Conservation (phyloP, 179 eudicot species). For the Monotropa hypopitys region DNA sequence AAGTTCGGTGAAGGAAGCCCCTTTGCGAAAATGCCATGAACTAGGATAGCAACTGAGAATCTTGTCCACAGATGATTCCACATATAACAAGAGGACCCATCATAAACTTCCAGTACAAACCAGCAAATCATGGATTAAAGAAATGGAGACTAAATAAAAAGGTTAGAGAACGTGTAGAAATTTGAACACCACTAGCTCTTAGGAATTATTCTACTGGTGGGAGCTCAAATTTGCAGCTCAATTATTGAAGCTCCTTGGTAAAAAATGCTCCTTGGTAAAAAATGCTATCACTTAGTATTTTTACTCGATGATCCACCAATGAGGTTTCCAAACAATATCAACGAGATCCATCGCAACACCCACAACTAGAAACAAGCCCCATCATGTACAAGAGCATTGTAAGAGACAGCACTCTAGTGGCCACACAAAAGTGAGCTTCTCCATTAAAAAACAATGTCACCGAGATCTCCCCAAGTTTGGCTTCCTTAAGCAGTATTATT, state of each 20-base stretch:
- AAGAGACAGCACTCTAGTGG: not conserved
- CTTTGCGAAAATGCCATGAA: conserved; percentile 26
- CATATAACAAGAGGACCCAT: conserved; percentile 26
- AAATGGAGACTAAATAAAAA: conserved; percentile 7
- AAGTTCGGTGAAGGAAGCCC: conserved; percentile 30
- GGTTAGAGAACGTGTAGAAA: conserved; percentile 5
- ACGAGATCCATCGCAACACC: conserved; percentile 4
- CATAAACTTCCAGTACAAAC: conserved; percentile 26
- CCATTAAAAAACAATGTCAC: not conserved
- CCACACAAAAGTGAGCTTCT: conserved; percentile 9
- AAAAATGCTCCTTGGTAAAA: conserved; percentile 9
- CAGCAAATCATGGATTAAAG: conserved; percentile 18
- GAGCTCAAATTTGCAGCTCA: conserved; percentile 8
- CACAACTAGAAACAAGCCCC: conserved; percentile 1
- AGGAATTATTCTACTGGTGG: not conserved
- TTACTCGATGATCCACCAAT: conserved; percentile 4
- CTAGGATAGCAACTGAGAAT: conserved; percentile 22
- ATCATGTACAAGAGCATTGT: not conserved
- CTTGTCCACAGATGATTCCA: conserved; percentile 29
- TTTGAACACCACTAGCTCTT: conserved; percentile 11
- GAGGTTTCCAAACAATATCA: conserved; percentile 4
- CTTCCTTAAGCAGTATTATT: not conserved
- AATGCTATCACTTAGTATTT: conserved; percentile 7
- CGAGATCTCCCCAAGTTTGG: not conserved
- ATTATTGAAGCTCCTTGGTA: conserved; percentile 10